Evolutionary conservation across 1,284 basidiomycete species (phyloP), one percentile per base, ranked within the genome.

Genomic region (Trametes polyzona): DNA sequence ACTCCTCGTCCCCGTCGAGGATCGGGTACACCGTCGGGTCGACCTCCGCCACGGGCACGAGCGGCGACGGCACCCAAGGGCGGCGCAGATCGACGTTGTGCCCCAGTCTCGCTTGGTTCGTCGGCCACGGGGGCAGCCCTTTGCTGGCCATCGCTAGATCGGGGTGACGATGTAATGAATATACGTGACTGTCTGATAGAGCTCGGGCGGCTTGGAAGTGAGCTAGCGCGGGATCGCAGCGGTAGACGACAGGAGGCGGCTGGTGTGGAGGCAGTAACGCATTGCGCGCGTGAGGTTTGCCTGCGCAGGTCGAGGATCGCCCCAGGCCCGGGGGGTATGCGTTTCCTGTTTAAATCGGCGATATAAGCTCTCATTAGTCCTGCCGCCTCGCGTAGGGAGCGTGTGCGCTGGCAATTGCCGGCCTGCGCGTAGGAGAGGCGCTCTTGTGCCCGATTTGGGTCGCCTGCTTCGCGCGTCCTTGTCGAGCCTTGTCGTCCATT

Each of bases 371-470:
- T 41, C 54, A 21, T 30, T n/a, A 27, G 5, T 23, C 24, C 30
- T 35, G 33, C 23, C 23, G 32, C 52, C 54, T 47, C 52, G 51
- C 41, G 48, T 14, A 36, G 39, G 35, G 39, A 39, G 35, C 36
- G 57, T 50, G 51, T 52, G 43, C 46, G 52, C 32, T 37, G 61
- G 55, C 41, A 59, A 59, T 24, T 33, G 43, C 48, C 49, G 43
- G 24, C 37, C 7, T 29, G n/a, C 23, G 12, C n/a, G n/a, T 26
- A 32, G 32, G 12, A 24, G 47, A 51, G 57, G 27, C 61, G 61
- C 55, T 52, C 57, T 59, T 59, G 58, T 59, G 42, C 61, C 52
- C 53, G 27, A 41, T 47, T 32, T 27, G 60, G 60, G 33, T 16
- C 14, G 36, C 10, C 40, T 44, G 37, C 39, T 52, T 33, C 17